These are phyloP conservation scores for Kurtzmaniella quercitrusa DNA, from an alignment of 1,139 yeast species.

Conservation along the genomic window DNA sequence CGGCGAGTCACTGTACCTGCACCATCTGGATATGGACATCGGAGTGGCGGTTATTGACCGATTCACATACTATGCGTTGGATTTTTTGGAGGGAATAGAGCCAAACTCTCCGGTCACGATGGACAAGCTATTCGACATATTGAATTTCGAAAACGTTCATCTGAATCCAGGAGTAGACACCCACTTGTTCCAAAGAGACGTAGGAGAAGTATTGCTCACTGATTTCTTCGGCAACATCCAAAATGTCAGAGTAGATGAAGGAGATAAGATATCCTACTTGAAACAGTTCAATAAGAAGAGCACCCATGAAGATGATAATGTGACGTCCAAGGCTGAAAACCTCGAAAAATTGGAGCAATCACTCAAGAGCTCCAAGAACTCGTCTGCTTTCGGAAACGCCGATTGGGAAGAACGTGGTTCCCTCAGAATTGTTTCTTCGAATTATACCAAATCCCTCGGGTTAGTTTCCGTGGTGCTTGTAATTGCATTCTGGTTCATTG, in stretches of 20 bases:
- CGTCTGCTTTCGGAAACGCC: constrained; percentile 5
- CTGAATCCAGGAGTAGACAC: constrained; percentile 89
- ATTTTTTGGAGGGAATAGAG: constrained; percentile 76
- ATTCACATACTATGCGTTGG: constrained; percentile 88
- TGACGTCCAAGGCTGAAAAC: too few species aligned
- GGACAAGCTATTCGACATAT: constrained; percentile 78
- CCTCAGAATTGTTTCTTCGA: constrained; percentile 10
- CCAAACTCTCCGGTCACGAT: constrained; percentile 72
- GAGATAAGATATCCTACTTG: constrained; percentile 29
- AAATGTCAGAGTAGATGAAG: constrained; percentile 65
- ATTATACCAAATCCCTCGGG: constrained; percentile 15
- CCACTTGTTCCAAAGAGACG: constrained; percentile 67
- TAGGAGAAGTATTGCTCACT: constrained; percentile 71
- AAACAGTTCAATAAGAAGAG: constrained; percentile 1
- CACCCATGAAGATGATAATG: too few species aligned
- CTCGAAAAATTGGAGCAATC: constrained; percentile 7
- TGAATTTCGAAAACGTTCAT: constrained; percentile 80
- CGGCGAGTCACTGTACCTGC: constrained; percentile 91
- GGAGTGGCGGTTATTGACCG: constrained; percentile 98
- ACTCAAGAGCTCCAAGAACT: background rate
- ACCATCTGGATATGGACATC: constrained; percentile 89
- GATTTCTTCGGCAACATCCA: constrained; percentile 96
- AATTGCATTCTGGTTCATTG: constrained; percentile 19
- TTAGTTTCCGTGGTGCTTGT: constrained; percentile 14
- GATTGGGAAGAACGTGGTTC: constrained; percentile 6